Evolutionary conservation across 768 basidiomycete species (phyloP).

Genomic region (Mycena capillaripes): DNA sequence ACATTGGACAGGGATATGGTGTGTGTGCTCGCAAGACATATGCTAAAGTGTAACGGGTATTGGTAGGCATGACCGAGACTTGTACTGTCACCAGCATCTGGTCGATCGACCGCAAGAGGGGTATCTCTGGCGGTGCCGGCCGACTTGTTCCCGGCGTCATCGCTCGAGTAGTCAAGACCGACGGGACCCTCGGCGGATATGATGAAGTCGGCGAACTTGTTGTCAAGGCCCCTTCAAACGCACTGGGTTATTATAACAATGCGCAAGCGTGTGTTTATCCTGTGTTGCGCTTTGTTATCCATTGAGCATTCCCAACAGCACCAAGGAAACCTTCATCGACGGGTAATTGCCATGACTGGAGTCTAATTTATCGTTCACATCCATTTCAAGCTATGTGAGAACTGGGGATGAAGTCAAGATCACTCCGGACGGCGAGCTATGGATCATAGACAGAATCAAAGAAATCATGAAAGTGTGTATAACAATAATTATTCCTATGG

Average conservation of each 20-base stretch:
- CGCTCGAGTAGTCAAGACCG: conserved; percentile 67
- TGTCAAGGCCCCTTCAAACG: conserved; percentile 66
- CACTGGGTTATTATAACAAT: conserved; percentile 72
- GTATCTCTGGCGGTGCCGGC: conserved; percentile 71
- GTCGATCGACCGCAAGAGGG: conserved; percentile 61
- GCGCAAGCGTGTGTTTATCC: conserved; percentile 66
- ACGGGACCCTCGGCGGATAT: conserved; percentile 68
- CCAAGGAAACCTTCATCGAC: conserved; percentile 76
- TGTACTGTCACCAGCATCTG: conserved; percentile 67
- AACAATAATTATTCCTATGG: neutral
- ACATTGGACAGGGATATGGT: conserved; percentile 74
- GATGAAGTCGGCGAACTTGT: conserved; percentile 75
- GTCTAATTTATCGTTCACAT: neutral
- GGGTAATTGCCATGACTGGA: conserved; percentile 59
- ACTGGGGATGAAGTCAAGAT: conserved; percentile 78
- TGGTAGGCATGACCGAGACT: conserved; percentile 77
- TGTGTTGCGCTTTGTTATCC: neutral
- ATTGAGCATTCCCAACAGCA: conserved; percentile 54
- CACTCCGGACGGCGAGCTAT: conserved; percentile 66
- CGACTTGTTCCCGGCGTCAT: conserved; percentile 67
- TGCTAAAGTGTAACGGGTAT: neutral
- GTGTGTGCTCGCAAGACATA: neutral
- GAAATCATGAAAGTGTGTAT: conserved; percentile 60
- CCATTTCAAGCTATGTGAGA: conserved; percentile 66
- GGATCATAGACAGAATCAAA: conserved; percentile 76